Evolutionary conservation across 2,329 filamentous ascomycete genomes (phyloP).

Genomic region (Chlorencoelia australis): DNA sequence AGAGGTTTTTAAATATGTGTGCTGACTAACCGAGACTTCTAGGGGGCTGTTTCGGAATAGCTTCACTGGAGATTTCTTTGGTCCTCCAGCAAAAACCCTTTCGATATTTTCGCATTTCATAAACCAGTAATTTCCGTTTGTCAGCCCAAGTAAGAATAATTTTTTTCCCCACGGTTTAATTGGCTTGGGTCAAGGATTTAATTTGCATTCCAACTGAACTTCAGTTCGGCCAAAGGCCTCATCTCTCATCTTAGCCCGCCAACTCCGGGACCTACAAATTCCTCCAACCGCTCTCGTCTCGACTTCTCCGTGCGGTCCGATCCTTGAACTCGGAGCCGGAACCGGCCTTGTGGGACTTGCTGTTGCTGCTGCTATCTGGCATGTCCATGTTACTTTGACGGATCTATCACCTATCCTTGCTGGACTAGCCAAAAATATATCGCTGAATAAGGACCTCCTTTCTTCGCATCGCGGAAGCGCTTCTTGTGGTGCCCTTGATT

Average conservation of each 20-base stretch:
- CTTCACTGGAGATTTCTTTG: too few relatives aligned
- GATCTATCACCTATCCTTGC: slow-evolving; percentile 45
- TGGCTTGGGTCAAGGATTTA: too few relatives aligned
- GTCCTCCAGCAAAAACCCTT: too few relatives aligned
- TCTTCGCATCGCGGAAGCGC: slow-evolving; percentile 43
- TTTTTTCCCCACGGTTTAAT: too few relatives aligned
- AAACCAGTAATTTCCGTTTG: too few relatives aligned
- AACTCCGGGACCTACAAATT: not conserved
- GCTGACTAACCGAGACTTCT: too few relatives aligned
- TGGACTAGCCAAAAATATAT: slow-evolving; percentile 27
- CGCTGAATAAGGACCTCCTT: slow-evolving; percentile 50
- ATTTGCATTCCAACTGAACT: too few relatives aligned
- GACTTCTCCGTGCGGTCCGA: slow-evolving; percentile 10
- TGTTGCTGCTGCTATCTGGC: slow-evolving; percentile 63
- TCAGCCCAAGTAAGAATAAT: too few relatives aligned
- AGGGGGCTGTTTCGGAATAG: too few relatives aligned
- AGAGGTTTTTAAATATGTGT: too few relatives aligned
- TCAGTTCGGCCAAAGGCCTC: too few relatives aligned
- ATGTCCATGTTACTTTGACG: slow-evolving; percentile 59
- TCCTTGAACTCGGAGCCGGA: slow-evolving; percentile 78
- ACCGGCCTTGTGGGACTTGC: slow-evolving; percentile 82
- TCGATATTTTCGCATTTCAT: too few relatives aligned
- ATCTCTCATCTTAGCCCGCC: not conserved
- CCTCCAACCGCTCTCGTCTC: not conserved
- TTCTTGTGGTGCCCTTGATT: slow-evolving; percentile 53